These are phyloP conservation scores for Cordyceps cicadae DNA, from an alignment of 2,329 filamentous ascomycete species.

Conservation along the genomic window DNA sequence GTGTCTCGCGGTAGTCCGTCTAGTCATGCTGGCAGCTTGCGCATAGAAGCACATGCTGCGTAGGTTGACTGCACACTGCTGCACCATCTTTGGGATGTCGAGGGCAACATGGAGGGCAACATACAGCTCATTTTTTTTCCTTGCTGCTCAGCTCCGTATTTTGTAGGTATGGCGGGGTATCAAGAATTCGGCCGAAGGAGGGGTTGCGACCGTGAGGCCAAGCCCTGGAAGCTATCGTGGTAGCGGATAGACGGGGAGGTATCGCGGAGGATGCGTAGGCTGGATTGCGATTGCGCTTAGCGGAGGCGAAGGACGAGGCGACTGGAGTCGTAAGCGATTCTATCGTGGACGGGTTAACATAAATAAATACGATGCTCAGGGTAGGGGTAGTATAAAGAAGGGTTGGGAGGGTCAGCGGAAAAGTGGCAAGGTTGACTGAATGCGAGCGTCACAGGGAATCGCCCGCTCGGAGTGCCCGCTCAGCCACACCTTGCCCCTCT, in stretches of 20 bases:
- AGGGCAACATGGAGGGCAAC: not conserved
- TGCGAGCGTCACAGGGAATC: conserved; percentile 6
- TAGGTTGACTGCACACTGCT: not conserved
- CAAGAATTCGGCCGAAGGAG: not conserved
- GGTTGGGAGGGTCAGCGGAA: not conserved
- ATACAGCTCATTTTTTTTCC: conserved; percentile 9
- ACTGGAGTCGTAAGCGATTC: not conserved
- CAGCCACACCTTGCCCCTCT: conserved; percentile 2
- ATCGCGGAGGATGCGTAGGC: not conserved
- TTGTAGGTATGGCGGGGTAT: conserved; percentile 5
- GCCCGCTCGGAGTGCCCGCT: conserved; percentile 7
- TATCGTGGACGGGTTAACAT: not conserved
- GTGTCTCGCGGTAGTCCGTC: not conserved
- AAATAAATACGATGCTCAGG: not conserved
- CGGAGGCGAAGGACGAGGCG: not conserved
- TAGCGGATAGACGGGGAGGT: not conserved
- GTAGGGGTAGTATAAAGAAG: not conserved
- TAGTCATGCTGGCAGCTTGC: not conserved
- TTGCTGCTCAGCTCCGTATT: not conserved
- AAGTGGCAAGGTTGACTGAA: not conserved
- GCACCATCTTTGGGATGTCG: not conserved
- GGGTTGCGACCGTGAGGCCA: conserved; percentile 5
- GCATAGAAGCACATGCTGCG: not conserved
- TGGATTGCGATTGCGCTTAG: not conserved
- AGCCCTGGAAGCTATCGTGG: not conserved